Evolutionary conservation across 169 alveolate genomes (phyloP).

Genomic region (Plasmodium gonderi): DNA sequence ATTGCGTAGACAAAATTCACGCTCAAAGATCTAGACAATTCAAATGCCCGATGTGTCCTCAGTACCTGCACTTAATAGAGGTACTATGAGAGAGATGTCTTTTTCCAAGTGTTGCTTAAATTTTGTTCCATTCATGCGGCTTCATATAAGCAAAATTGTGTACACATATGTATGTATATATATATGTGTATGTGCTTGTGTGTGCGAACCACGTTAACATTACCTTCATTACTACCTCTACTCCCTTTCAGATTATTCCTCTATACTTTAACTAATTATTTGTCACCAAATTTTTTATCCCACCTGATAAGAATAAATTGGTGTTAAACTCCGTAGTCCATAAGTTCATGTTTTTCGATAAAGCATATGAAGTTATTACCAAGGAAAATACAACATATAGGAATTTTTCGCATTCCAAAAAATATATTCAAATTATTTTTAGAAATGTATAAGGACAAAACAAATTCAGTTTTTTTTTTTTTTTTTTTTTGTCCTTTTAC

Average conservation of each 20-base stretch:
- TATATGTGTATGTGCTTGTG: no score
- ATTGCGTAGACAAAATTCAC: slow-evolving; percentile 71
- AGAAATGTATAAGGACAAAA: background rate
- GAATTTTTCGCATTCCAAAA: background rate
- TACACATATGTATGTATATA: background rate
- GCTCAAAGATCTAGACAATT: slow-evolving; percentile 69
- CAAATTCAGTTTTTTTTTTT: background rate
- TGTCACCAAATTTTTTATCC: background rate
- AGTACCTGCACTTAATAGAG: slow-evolving; percentile 51
- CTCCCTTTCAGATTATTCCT: slow-evolving; percentile 40
- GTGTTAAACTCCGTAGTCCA: background rate
- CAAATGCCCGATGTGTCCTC: slow-evolving; percentile 75
- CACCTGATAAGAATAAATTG: background rate
- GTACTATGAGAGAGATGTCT: background rate
- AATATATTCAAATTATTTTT: background rate
- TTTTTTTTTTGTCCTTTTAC: background rate
- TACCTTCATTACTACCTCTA: background rate
- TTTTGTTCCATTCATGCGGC: background rate
- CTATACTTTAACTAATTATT: slow-evolving; percentile 30
- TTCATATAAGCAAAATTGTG: background rate
- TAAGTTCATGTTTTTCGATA: no score
- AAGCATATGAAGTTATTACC: background rate
- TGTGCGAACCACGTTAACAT: no score
- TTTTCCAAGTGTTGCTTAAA: background rate
- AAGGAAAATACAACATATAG: background rate